Percentiles rank a stretch among this genome's conserved stretches.
These are phyloP conservation scores for Venturia nashicola DNA, from an alignment of 2,329 filamentous ascomycete genomes.

Conservation along the genomic window DNA sequence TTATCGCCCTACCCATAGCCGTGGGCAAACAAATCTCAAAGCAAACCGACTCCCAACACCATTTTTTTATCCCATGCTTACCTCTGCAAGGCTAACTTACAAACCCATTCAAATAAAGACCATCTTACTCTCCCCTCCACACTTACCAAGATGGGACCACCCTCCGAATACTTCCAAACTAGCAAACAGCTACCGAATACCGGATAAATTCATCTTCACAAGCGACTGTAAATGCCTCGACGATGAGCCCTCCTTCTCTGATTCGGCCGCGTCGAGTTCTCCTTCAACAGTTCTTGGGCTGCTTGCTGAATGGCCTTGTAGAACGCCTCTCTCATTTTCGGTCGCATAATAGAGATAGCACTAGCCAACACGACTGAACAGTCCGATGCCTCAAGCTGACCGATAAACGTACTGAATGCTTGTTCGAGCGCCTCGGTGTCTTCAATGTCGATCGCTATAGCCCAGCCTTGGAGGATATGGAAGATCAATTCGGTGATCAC, in stretches of 20 bases:
- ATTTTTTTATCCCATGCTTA: neutral
- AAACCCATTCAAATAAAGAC: neutral
- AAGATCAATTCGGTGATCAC: neutral
- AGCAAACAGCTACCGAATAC: neutral
- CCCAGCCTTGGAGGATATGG: conserved; percentile 1
- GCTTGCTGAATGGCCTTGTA: neutral
- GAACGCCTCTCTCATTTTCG: neutral
- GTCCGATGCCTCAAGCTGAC: neutral
- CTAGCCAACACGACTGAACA: neutral
- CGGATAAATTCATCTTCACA: neutral
- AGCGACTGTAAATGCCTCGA: neutral
- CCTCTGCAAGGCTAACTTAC: no score
- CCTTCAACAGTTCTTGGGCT: neutral
- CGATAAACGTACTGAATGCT: neutral
- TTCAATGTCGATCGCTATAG: neutral
- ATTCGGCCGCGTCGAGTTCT: neutral
- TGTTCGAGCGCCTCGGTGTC: neutral
- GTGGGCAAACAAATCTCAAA: neutral
- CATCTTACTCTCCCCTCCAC: neutral
- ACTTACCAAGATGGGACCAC: neutral
- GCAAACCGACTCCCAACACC: neutral
- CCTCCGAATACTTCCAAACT: neutral
- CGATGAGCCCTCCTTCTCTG: neutral
- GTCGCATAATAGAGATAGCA: neutral
- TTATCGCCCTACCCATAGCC: neutral